phyloP scores from a whole-genome alignment of 202 grass and related monocot genomes.

The Schoenoplectus tabernaemontani region DNA sequence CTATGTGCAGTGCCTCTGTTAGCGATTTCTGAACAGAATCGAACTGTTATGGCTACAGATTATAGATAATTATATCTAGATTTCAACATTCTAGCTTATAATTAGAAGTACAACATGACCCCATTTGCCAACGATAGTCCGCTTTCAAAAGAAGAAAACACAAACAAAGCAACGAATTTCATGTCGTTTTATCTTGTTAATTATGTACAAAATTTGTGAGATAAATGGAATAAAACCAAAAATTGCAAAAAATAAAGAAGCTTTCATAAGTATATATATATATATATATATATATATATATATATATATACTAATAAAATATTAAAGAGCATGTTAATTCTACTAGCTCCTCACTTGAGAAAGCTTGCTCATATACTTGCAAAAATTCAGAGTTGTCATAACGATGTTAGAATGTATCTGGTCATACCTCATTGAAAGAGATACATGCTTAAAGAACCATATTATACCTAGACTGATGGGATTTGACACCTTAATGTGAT shows the following conservation, averaged over 20 bases:
- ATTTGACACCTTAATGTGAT: constrained; percentile 43
- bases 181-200: not conserved
- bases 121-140: not conserved
- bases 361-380: not conserved
- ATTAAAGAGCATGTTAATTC: not conserved
- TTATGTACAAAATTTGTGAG: not conserved
- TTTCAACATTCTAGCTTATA: not conserved
- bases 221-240: not conserved
- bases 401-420: constrained; percentile 4
- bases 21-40: not conserved
- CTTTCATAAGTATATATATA: not conserved
- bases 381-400: not conserved
- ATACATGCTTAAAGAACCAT: constrained; percentile 54
- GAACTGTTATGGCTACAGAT: not conserved
- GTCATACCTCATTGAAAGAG: constrained; percentile 32
- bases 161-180: not conserved
- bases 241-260: not conserved
- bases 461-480: constrained; percentile 56
- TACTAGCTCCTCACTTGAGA: not conserved
- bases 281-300: too few species aligned
- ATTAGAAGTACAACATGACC: not conserved
- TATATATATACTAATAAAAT: not conserved
- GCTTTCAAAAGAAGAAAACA: not conserved
- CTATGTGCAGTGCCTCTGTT: not conserved
- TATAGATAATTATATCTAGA: not conserved